Conservation (phyloP, 805 yeast species). For the Candida caryicola region DNA sequence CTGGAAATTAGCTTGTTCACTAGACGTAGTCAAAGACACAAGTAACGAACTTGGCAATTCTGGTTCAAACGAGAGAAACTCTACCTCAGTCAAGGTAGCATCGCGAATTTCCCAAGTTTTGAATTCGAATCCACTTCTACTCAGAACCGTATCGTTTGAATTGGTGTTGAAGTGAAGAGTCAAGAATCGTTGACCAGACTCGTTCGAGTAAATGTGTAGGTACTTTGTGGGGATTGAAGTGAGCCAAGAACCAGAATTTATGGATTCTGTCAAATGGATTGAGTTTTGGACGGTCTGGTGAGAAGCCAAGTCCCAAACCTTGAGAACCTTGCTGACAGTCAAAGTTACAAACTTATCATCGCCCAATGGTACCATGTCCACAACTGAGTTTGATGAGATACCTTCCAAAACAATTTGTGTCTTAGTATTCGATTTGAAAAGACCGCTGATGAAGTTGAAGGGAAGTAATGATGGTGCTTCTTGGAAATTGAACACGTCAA, state of each 20-base stretch:
- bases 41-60: conserved; percentile 11
- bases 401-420: conserved; percentile 28
- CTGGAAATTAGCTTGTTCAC: conserved; percentile 4
- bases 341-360: conserved; percentile 46
- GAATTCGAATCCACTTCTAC: conserved; percentile 20
- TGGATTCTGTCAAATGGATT: conserved; percentile 14
- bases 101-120: conserved; percentile 20
- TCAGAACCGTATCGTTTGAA: conserved; percentile 9
- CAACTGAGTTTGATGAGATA: conserved; percentile 41
- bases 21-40: neutral
- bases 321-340: conserved; percentile 51
- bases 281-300: conserved; percentile 24
- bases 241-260: conserved; percentile 21
- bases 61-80: conserved; percentile 19
- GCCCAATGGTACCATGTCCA: conserved; percentile 37
- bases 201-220: conserved; percentile 16
- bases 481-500: conserved; percentile 50
- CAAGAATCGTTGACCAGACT: conserved; percentile 13
- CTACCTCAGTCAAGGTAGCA: conserved; percentile 9
- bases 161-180: conserved; percentile 16
- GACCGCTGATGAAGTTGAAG: conserved; percentile 25
- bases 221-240: conserved; percentile 31
- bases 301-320: conserved; percentile 56
- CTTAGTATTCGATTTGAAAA: conserved; percentile 14
- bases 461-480: conserved; percentile 41